phyloP scores from a whole-genome alignment of 805 yeast species.

The Lachancea quebecensis region DNA sequence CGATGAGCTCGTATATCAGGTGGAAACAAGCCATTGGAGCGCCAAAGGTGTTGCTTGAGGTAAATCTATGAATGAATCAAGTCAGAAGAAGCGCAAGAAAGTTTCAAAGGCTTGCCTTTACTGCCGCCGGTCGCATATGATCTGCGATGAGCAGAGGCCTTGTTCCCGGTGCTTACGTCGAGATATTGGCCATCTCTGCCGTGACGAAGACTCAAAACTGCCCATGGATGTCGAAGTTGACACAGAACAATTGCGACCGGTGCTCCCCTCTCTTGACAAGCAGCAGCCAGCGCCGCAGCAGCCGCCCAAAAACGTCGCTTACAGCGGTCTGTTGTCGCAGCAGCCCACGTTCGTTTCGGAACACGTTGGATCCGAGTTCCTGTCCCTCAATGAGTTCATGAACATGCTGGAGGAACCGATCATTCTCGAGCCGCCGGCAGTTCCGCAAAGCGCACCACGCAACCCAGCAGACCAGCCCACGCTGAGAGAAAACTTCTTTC shows the following conservation, averaged over 20 bases:
- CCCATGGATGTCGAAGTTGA: conserved; percentile 8
- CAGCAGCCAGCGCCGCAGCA: conserved; percentile 24
- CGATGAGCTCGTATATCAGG: background rate
- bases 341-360: conserved; percentile 83
- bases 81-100: conserved; percentile 14
- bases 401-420: conserved; percentile 83
- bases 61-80: conserved; percentile 1
- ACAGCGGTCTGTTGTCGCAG: conserved; percentile 32
- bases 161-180: conserved; percentile 77
- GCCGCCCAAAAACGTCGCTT: conserved; percentile 8
- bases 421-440: conserved; percentile 23
- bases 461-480: conserved; percentile 41
- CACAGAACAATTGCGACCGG: conserved; percentile 1
- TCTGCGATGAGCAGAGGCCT: conserved; percentile 71
- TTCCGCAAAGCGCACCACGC: background rate
- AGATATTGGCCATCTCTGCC: conserved; percentile 82
- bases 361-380: conserved; percentile 88
- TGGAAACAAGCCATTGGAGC: background rate
- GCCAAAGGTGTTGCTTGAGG: background rate
- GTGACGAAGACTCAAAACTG: conserved; percentile 41
- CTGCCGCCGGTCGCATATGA: conserved; percentile 90
- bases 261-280: background rate
- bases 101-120: conserved; percentile 65
- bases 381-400: conserved; percentile 80
- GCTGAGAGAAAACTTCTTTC: conserved; percentile 85